Percentiles rank a stretch among this genome's conserved stretches.
Evolutionary conservation across 2,329 filamentous ascomycete species (phyloP).

Genomic region (Bipolaris victoriae): DNA sequence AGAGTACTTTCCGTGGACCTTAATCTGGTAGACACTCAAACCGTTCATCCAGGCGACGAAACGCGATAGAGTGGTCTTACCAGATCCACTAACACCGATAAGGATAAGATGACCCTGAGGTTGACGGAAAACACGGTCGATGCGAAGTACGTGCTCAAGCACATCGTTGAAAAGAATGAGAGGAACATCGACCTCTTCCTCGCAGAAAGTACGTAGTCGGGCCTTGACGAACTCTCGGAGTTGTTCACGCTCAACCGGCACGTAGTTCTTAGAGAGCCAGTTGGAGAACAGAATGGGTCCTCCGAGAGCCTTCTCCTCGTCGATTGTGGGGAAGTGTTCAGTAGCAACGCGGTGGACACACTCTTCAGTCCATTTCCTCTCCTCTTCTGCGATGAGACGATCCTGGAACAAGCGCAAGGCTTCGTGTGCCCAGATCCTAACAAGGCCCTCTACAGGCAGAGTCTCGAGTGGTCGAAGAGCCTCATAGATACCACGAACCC

Average conservation of each 20-base stretch:
- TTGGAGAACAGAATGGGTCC: slow-evolving; percentile 98
- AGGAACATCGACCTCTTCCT: slow-evolving; percentile 98
- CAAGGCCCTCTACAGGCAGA: slow-evolving; percentile 85
- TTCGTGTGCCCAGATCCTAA: slow-evolving; percentile 98
- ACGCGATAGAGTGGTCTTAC: slow-evolving; percentile 96
- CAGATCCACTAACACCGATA: slow-evolving; percentile 97
- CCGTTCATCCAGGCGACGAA: slow-evolving; percentile 99
- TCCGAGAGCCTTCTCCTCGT: slow-evolving; percentile 85
- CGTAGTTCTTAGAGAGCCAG: slow-evolving; percentile 98
- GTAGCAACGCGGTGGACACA: slow-evolving; percentile 84
- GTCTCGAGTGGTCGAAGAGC: slow-evolving; percentile 91
- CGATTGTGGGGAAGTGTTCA: slow-evolving; percentile 93
- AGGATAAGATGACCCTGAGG: slow-evolving; percentile 97
- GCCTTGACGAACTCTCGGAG: slow-evolving; percentile 97
- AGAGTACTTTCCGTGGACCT: slow-evolving; percentile 98
- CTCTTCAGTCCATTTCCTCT: slow-evolving; percentile 93
- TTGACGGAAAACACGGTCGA: slow-evolving; percentile 97
- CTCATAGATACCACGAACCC: slow-evolving; percentile 97
- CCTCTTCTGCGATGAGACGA: slow-evolving; percentile 90
- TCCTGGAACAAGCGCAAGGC: slow-evolving; percentile 96
- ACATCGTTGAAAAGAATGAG: slow-evolving; percentile 99
- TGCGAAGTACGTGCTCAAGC: slow-evolving; percentile 94
- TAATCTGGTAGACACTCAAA: slow-evolving; percentile 98
- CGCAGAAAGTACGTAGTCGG: slow-evolving; percentile 95
- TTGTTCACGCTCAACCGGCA: slow-evolving; percentile 93